Conservation (phyloP, 2,329 filamentous ascomycete species). For the Lojkania enalia region DNA sequence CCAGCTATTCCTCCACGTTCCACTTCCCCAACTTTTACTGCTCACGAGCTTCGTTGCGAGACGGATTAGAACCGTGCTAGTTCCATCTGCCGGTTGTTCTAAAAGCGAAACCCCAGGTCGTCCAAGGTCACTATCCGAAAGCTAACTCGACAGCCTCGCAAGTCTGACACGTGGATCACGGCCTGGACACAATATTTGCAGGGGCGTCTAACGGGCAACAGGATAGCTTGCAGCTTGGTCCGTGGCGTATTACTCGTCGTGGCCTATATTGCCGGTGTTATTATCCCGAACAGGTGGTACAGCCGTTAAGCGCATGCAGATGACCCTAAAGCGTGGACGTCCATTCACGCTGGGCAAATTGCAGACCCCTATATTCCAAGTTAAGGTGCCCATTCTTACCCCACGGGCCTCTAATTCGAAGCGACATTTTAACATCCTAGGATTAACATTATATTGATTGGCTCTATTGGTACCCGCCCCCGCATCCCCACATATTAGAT, state of each 20-base stretch:
- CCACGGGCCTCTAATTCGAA: no score
- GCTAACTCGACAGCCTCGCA: background rate
- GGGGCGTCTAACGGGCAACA: conserved; percentile 2
- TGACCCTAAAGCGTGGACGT: no score
- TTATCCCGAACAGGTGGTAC: conserved; percentile 12
- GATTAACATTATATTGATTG: conserved; percentile 11
- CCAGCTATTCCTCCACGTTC: conserved; percentile 9
- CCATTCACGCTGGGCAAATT: no score
- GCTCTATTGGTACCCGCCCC: conserved; percentile 10
- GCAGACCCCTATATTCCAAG: no score
- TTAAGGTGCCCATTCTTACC: no score
- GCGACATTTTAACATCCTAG: no score
- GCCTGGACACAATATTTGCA: background rate
- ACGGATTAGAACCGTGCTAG: background rate
- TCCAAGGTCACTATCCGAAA: background rate
- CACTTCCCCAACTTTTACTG: conserved; percentile 9
- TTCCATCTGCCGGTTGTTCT: background rate
- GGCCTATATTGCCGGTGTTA: conserved; percentile 7
- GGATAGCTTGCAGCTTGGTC: conserved; percentile 3
- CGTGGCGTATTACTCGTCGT: background rate
- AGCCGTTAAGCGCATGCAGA: conserved; percentile 8
- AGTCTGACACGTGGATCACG: conserved; percentile 1
- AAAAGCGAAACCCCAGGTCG: background rate
- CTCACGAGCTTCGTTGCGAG: background rate
- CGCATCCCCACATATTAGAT: conserved; percentile 27